A percentile compares a stretch with the other conserved stretches of the same genome.
Evolutionary conservation across 768 basidiomycete genomes (phyloP).

Genomic region (Gymnopilus junonius): DNA sequence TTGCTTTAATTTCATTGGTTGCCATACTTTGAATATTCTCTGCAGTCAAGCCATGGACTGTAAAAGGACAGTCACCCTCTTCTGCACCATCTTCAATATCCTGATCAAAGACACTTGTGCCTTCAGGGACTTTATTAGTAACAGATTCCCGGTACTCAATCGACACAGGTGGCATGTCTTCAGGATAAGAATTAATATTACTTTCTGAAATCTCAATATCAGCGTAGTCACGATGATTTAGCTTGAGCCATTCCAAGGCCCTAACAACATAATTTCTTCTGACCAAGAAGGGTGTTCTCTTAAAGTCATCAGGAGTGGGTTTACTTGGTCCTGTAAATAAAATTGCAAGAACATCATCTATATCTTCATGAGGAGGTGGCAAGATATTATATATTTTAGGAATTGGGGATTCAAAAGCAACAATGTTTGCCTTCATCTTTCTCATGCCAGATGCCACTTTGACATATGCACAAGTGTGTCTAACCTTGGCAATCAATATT

Average conservation of each 20-base stretch:
- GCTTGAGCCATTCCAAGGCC: conserved; percentile 39
- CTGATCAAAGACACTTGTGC: too few relatives aligned
- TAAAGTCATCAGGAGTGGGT: conserved; percentile 31
- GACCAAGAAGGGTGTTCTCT: conserved; percentile 32
- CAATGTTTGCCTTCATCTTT: conserved; percentile 27
- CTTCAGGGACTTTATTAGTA: conserved; percentile 20
- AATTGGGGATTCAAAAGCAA: conserved; percentile 26
- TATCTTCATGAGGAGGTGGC: conserved; percentile 28
- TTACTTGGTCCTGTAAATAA: conserved; percentile 36
- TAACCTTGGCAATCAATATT: conserved; percentile 25
- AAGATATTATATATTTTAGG: conserved; percentile 26
- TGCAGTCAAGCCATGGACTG: conserved; percentile 39
- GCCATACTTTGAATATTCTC: conserved; percentile 23
- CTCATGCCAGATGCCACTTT: conserved; percentile 23
- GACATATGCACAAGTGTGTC: conserved; percentile 26
- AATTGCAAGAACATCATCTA: conserved; percentile 39
- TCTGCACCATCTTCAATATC: conserved; percentile 30
- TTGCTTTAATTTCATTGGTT: conserved; percentile 16
- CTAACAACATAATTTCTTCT: conserved; percentile 21
- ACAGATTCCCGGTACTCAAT: conserved; percentile 5
- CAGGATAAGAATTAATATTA: conserved; percentile 27
- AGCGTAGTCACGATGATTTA: conserved; percentile 38
- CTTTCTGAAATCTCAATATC: conserved; percentile 33
- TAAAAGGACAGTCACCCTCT: conserved; percentile 36
- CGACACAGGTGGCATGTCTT: conserved; percentile 23